Percentiles rank a stretch among this genome's conserved stretches.
phyloP scores from a whole-genome alignment of 2,329 filamentous ascomycete species.

The Malbranchea cinnamomea region DNA sequence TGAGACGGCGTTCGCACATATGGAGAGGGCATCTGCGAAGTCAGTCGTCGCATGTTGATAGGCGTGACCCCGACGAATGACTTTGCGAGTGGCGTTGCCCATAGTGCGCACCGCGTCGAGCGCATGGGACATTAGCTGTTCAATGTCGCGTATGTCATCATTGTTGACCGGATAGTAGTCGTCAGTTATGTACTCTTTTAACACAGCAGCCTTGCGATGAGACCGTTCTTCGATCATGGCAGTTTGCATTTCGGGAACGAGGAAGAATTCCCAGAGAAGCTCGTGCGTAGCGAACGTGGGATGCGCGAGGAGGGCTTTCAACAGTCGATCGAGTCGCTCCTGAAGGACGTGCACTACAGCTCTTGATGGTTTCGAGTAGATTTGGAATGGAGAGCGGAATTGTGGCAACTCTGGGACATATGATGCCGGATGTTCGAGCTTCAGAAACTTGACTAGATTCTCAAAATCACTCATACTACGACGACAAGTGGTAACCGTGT shows the following conservation, averaged over 20 bases:
- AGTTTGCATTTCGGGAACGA: conserved; percentile 84
- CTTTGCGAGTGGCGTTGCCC: conserved; percentile 66
- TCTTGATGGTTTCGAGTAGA: conserved; percentile 80
- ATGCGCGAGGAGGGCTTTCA: conserved; percentile 73
- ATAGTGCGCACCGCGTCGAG: conserved; percentile 77
- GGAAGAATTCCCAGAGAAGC: conserved; percentile 97
- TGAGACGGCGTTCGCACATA: conserved; percentile 33
- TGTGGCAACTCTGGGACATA: conserved; percentile 74
- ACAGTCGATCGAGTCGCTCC: conserved; percentile 68
- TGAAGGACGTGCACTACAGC: conserved; percentile 80
- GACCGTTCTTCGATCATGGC: conserved; percentile 83
- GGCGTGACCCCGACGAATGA: conserved; percentile 65
- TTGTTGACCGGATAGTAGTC: conserved; percentile 63
- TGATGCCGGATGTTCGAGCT: conserved; percentile 82
- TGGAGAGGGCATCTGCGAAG: conserved; percentile 27
- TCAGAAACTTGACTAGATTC: conserved; percentile 67
- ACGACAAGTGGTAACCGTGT: conserved; percentile 83
- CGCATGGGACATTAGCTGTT: conserved; percentile 82
- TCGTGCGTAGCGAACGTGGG: conserved; percentile 92
- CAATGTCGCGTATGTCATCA: conserved; percentile 70
- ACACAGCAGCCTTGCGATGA: conserved; percentile 67
- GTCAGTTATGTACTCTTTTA: conserved; percentile 71
- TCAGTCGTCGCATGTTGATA: conserved; percentile 47
- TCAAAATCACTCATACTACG: conserved; percentile 82
- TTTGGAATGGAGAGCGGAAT: conserved; percentile 76